Evolutionary conservation across 345 rosid genomes (phyloP).

Genomic region (Geranium brycei): DNA sequence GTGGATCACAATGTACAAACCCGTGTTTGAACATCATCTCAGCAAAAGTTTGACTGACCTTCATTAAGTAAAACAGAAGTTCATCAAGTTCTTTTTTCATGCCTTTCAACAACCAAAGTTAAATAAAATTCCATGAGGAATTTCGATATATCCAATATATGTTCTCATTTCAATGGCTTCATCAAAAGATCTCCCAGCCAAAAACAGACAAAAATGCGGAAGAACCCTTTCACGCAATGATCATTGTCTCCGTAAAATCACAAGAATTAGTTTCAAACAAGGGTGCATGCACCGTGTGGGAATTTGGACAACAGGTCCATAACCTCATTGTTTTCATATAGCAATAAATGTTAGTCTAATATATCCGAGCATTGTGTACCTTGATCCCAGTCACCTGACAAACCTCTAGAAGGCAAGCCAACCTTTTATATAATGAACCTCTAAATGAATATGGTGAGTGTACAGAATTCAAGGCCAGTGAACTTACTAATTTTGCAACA

Average conservation of each 20-base stretch:
- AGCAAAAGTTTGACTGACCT: conserved; percentile 83
- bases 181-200: too few relatives aligned
- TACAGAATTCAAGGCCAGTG: neutral
- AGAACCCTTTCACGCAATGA: too few relatives aligned
- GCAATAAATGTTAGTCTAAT: neutral
- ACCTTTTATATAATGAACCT: too few relatives aligned
- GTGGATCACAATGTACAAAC: conserved; percentile 98
- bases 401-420: too few relatives aligned
- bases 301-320: too few relatives aligned
- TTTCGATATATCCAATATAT: neutral
- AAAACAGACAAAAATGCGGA: too few relatives aligned
- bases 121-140: conserved; percentile 1
- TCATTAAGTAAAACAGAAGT: conserved; percentile 11
- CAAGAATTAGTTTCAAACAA: too few relatives aligned
- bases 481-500: conserved; percentile 72
- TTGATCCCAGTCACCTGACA: too few relatives aligned
- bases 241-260: too few relatives aligned
- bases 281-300: too few relatives aligned
- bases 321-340: too few relatives aligned
- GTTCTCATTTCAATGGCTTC: conserved; percentile 1
- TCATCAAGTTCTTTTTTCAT: neutral
- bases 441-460: too few relatives aligned
- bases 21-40: conserved; percentile 98
- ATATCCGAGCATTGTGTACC: neutral
- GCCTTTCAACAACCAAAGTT: neutral